Base-by-base conservation (phyloP, 2,329 filamentous ascomycete genomes). In the Aspergillus caelatus region DNA sequence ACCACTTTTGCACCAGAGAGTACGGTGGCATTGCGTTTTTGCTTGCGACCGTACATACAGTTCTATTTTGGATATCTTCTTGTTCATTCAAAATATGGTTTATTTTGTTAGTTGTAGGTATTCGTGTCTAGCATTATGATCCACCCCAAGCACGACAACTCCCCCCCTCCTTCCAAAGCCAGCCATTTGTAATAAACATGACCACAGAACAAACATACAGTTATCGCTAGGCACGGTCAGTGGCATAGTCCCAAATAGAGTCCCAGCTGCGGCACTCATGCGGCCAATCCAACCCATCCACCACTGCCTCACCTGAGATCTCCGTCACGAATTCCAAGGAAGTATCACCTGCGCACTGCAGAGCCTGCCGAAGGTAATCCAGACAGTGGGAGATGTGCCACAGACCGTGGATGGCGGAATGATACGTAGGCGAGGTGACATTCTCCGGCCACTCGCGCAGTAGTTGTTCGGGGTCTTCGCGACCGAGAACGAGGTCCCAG, bases 281-380 rank as follows among this genome's bases (percentile, higher is more conserved):
- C 19, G 52, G 30, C 30, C 30, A 34, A 36, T 55, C 34, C 26
- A 32, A 55, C 6, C 52, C 52, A 21, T 34, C 34, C 19, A 55
- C 30, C 16, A 55, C 21, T 5, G 34, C 19, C 28, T 9, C 21
- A 3, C 52, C 52, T 14, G 30, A 34, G 8, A 55, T 34, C 23
- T 55, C 30, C 19, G 52, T 55, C 34, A 36, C 30, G 21, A 55
- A 19, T 23, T 55, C 52, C 30, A 55, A 34, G 52, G 52, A 34
- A 34, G 52, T 55, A 28, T 55, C 52, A 16, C 52, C 52, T 11
- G 30, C 30, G 28, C 52, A 55, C 52, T 55, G 52, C 28, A 55
- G 34, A n/a, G 52, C 52, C 19, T 55, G 52, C 12, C 52, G 52
- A 21, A 55, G 30, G 28, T 39, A 55, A 36, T 55, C 34, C 16